Evolutionary conservation across 352 stramenopile genomes (phyloP), one percentile per base, ranked within the genome.

Genomic region (Aphanomyces cochlioides): DNA sequence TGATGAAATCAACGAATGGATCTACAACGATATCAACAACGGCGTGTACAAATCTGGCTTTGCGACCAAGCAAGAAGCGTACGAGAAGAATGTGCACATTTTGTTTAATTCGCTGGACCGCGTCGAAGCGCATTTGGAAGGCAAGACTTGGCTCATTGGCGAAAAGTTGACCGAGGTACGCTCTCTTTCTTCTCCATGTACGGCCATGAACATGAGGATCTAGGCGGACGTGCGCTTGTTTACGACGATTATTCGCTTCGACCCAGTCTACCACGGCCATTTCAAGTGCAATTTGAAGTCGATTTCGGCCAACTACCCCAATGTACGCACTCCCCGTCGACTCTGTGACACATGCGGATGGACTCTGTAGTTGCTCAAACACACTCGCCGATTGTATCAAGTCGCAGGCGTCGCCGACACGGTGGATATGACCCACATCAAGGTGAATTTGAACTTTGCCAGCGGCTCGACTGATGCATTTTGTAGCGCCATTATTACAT

Each of bases 11-110:
- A 97, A 98, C 76, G 75, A 84, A 47, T 98, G 91, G 91, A 79
- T 98, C 57, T 97, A 98, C 77, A 77, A 87, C 36, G 81, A 77
- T 47, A 90, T 97, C 74, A 98, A 95, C 75, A 96, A 98, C 75
- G 92, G 92, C 53, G 88, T 97, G 6, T 97, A 97, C 75, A 84
- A 83, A 39, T 81, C 70, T 38, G 82, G 82, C 4, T 90, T 91
- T 75, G 82, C 83, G 3, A 66, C 67, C 13, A 75, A 60, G 12
- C 82, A 91, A 59, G 73, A 84, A 39, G 88, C 83, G 13, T 98
- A 98, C 77, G 84, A 98, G 40, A 74, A 78, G n/a, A 93, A 95
- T 4, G 90, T 98, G 15, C 65, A 75, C 4, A 90, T 91, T 48
- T 56, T 98, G 10, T 97, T 88, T 59, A 67, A 73, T 37, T 79